Evolutionary conservation across 768 basidiomycete species (phyloP), one percentile per base, ranked within the genome.

Genomic region (Hypholoma sublateritium): DNA sequence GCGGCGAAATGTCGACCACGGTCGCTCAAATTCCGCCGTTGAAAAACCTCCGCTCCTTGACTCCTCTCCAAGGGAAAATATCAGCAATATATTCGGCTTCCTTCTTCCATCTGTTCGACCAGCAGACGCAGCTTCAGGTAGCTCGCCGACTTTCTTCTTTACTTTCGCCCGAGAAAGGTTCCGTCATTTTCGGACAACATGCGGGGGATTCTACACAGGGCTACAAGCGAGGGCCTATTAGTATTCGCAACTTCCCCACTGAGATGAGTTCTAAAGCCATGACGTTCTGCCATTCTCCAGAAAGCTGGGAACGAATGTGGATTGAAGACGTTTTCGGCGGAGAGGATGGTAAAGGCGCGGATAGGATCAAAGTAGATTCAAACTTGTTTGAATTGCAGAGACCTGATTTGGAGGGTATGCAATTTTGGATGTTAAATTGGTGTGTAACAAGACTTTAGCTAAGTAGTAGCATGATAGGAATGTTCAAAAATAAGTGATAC

Each of bases 41-140:
- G 25, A 56, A 59, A 13, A 43, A 51, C 11, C 39, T 72, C 16
- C 62, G 34, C 14, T 63, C 60, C 8, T 59, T 70, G 19, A 68
- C 58, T 16, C 64, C 69, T 1, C 61, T 72, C 12, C 74, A 64
- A 37, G 78, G 80, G 2, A 73, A 73, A 13, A 68, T 82, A 39
- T 73, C 80, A 13, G 79, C 70, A 11, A 80, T 87, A 47, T 71
- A 71, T 50, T 59, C 64, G 3, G 70, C 70, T 4, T 61, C 67
- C 0, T 62, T 75, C 32, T 73, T 75, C 57, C 70, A 75, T 43
- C 59, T 73, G 7, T 75, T 75, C 54, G 56, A 62, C 16, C 68
- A 73, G 55, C 62, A 65, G 3, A 41, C 63, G 11, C 72, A 73
- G 43, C 52, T 65, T 4, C 41, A 68, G 36, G 56, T 71, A 4